Evolutionary conservation across 306 rosid genomes (phyloP), one percentile per base, ranked within the genome.

Genomic region (Datisca glomerata): DNA sequence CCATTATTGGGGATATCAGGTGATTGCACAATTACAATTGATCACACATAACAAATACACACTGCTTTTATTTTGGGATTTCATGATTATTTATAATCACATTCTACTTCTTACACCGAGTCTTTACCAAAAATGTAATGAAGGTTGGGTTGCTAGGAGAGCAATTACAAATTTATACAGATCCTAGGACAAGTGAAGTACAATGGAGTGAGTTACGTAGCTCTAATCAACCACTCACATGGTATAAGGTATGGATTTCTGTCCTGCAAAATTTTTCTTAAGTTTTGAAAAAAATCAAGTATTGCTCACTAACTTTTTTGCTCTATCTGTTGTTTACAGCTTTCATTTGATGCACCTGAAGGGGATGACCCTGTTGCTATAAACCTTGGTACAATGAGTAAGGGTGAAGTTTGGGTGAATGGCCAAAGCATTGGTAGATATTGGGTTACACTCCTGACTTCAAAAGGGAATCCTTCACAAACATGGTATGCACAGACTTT

Each of bases 161-260:
- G 65, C 39, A 70, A 23, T 53, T 25, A 33, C 62, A 70, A 70
- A 70, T 83, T 51, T 66, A 63, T 24, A 59, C 76, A 51, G 63
- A 41, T 23, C 8, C 4, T 21, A 86, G 81, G n/a, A n/a, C 42
- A 63, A 68, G 25, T 65, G 73, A 44, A 56, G 45, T 45, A 72
- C 72, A 53, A 56, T 83, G 97, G 97, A 33, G 39, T 37, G 51
- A 46, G 12, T 56, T 74, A 12, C 65, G 51, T 46, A 50, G 59
- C 49, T 58, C 72, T n/a, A 40, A 54, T 18, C 65, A 31, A 8
- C 76, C 77, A 59, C 79, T 84, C 43, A 72, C 80, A 31, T 89
- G 97, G 97, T 89, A 80, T 22, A 61, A 72, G 97, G 97, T 89
- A 74, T 12, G 49, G n/a, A n/a, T n/a, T n/a, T n/a, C n/a, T n/a